A percentile compares a stretch with the other conserved stretches of the same genome.
Conservation (phyloP, 306 rosid genomes). For the Inga laurina region DNA sequence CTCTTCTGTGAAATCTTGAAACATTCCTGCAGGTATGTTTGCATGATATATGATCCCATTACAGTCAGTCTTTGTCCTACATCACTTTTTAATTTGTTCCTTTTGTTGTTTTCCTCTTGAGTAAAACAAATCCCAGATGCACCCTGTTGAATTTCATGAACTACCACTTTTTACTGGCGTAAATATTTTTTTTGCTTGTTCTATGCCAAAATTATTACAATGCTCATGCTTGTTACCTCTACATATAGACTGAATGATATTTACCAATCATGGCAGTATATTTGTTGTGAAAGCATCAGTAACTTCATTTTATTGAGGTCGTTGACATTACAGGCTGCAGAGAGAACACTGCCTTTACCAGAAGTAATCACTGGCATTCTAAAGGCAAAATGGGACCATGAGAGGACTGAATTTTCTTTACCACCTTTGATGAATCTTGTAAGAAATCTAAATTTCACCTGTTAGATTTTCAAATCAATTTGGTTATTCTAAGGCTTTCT, state of each 20-base stretch:
- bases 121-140: background rate
- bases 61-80: background rate
- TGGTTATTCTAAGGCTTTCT: background rate
- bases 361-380: conserved; percentile 67
- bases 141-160: background rate
- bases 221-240: conserved; percentile 18
- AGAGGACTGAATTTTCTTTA: conserved; percentile 76
- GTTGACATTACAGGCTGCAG: conserved; percentile 58
- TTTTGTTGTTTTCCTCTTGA: background rate
- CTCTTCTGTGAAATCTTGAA: conserved; percentile 16
- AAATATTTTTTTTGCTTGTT: background rate
- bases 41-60: conserved; percentile 11
- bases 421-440: conserved; percentile 97
- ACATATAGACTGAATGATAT: background rate
- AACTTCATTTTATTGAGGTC: conserved; percentile 23
- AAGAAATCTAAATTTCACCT: conserved; percentile 44
- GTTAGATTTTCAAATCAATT: conserved; percentile 21
- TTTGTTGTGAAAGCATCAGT: conserved; percentile 22
- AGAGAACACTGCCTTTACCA: conserved; percentile 48
- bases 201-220: conserved; percentile 3
- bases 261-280: conserved; percentile 4
- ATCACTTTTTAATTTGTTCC: background rate
- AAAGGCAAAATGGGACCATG: conserved; percentile 89
- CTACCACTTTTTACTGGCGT: conserved; percentile 7
- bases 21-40: background rate